Conservation (phyloP, 176 grass and related monocot species). For the Microstegium vimineum region DNA sequence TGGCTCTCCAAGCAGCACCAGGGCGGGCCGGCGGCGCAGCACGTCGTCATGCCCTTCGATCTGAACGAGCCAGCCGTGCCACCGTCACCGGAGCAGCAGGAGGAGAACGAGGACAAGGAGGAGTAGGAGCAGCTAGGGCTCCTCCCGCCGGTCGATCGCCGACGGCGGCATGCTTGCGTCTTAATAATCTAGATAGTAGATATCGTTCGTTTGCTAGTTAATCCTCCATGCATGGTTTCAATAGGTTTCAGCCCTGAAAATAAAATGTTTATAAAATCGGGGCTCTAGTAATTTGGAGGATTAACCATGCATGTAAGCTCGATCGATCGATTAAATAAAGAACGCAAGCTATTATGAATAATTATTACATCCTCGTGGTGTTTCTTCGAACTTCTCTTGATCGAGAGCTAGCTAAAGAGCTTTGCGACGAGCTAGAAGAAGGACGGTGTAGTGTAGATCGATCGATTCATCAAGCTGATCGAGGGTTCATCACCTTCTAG, state of each 20-base stretch:
- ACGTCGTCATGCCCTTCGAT: constrained; percentile 1
- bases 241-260: background rate
- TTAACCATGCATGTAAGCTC: background rate
- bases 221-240: background rate
- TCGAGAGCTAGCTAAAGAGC: too few species aligned
- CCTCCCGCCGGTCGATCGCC: background rate
- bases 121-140: constrained; percentile 19
- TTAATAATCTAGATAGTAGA: background rate
- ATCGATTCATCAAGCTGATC: background rate
- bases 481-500: background rate
- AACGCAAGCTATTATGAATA: background rate
- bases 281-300: background rate
- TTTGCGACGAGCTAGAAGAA: background rate
- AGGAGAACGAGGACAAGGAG: background rate
- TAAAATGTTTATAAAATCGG: background rate
- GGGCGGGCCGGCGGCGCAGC: background rate
- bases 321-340: background rate
- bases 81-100: constrained; percentile 17
- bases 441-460: too few species aligned
- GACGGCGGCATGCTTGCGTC: background rate
- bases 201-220: background rate
- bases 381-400: too few species aligned
- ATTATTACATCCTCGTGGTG: background rate
- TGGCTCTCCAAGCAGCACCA: constrained; percentile 23
- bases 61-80: constrained; percentile 37